Base-by-base conservation (phyloP, 805 yeast genomes). In the Lipomyces chichibuensis region DNA sequence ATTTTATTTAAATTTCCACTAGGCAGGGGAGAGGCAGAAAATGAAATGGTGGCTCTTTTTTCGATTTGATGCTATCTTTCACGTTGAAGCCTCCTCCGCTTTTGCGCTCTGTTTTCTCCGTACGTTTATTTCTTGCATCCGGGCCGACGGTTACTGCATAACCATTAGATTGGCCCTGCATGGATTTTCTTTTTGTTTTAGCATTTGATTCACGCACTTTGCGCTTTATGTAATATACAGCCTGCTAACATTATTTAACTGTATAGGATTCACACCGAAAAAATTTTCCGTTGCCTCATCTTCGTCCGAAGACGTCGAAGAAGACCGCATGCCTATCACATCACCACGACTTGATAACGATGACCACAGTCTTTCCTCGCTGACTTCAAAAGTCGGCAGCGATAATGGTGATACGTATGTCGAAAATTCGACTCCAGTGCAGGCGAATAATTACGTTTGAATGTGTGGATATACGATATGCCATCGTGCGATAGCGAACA, bases 271-370 rank as follows among this genome's bases (percentile, higher is more conserved):
- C n/a, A 7, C 55, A 35, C 37, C 33, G 17, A 20, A 39, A 57
- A 57, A 53, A 32, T 55, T 39, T 33, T 17, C 29, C 32, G 25
- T 27, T 33, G 49, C 39, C 55, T 43, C 49, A 17, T 17, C 49
- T 8, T 17, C 23, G 23, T 51, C 64, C 1, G 52, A 32, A 5
- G 27, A 55, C 6, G 6, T 29, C 9, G 65, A 63, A 33, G 69
- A 66, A 20, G 69, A 66, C 37, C 62, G 54, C 46, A 13, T 66
- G 33, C 69, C 69, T 20, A 66, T 66, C 33, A 63, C 65, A 11
- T 51, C 64, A 13, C 65, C 66, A 2, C 65, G 62, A 1, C 53
- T 62, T 14, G 66, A 63, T 49, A 39, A 20, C 14, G 62, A 63
- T 57, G 2, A 27, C 13, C 57, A 32, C 32, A 57, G 60, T 27